Base-by-base conservation (phyloP, 768 basidiomycete genomes). In the Leucocoprinus sp. region DNA sequence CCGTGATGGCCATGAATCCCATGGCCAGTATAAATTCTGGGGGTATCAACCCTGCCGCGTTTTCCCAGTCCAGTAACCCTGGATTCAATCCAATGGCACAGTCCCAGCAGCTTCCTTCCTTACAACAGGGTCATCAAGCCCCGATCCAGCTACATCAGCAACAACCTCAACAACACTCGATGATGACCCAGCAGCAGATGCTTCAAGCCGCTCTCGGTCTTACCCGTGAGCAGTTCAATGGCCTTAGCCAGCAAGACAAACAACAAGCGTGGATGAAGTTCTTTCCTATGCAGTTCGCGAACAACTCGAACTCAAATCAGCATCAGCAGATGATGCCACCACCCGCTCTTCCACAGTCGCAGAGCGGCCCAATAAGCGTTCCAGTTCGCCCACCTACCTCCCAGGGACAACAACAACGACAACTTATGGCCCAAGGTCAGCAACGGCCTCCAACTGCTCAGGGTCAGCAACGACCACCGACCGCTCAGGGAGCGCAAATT, bases 301-400 rank as follows among this genome's bases (percentile, higher is more conserved):
- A 2, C 59, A 62, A 44, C 50, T 50, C 9, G 34, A 50, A 34
- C 33, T 29, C 51, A 27, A 50, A 41, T 35, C 40, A 40, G 18
- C 45, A 50, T n/a, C 51, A 50, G 18, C 55, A 55, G 39, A 63
- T 63, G 60, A 57, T 63, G 57, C 61, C 60, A 15, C 63, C 63
- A 19, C 61, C 60, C 22, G 58, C 58, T 4, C 60, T 58, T 8
- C 45, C 45, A 35, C 45, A 47, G n/a, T 29, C 45, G 18, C 45
- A 47, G 33, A 38, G 38, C 11, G 38, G 45, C 5, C 38, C 45
- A 23, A 47, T 47, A 47, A 47, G 45, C 38, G 45, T 40, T 18
- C 45, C 45, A 14, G 38, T 37, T n/a, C 45, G 45, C 6, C 45
- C 31, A 40, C 38, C 38, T 2, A 40, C 45, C 4, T 40, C 45